Base-by-base conservation (phyloP, 257 asterid genomes). In the Fraxinus americana region DNA sequence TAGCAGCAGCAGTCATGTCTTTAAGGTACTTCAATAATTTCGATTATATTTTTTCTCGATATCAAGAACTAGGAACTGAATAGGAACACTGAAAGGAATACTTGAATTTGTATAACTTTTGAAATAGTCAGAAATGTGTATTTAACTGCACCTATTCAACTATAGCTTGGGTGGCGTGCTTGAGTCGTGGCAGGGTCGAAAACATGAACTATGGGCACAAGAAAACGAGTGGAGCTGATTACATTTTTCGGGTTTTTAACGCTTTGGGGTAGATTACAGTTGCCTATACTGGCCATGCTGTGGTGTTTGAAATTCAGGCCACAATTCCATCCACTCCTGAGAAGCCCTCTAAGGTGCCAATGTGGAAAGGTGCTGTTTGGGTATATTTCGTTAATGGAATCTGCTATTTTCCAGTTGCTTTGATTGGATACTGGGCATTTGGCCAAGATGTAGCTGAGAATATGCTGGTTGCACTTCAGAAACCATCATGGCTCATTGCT, bases 341-440 rank as follows among this genome's bases (percentile, higher is more conserved):
- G 87, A 90, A 83, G 83, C 97, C 98, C 35, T 94, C 98, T 0
- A 90, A 78, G 65, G 86, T 88, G 16, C 88, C 96, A 0, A 94
- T 92, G 98, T 94, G 98, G 98, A 92, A 90, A 76, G 98, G 97
- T n/a, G 98, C 97, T 6, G 83, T 94, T 34, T 83, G 91, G 80
- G 92, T 97, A 0, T 92, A 94, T 83, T 86, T 92, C 78, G 79
- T 92, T 57, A 94, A 94, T 25, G 98, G 81, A 0, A 50, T 92
- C 13, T 92, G 97, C 82, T 93, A 91, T 70, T 93, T 93, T 66
- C 98, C 98, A 0, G 98, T 93, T 1, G 97, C 98, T 43, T 81
- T 90, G 14, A 83, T 93, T 3, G 96, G 98, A 5, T 93, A 93
- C 74, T 93, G 97, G 94, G 94, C 95, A 2, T 94, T 94, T 48